Evolutionary conservation across 139 green algal species (phyloP).

Genomic region (Chlamydomonas sphaeroides): DNA sequence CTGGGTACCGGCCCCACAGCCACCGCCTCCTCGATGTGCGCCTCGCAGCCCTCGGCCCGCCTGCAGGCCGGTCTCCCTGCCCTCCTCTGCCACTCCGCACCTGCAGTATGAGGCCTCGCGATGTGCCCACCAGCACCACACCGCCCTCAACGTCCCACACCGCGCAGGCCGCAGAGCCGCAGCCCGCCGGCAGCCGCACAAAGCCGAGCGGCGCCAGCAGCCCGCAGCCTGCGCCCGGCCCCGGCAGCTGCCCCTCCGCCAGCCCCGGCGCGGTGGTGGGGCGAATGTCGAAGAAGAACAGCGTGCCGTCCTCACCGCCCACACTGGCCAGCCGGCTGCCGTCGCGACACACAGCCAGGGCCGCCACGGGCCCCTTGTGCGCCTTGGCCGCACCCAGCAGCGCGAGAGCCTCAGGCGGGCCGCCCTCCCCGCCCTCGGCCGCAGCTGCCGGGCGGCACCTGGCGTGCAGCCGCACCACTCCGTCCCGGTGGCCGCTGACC

Average conservation of each 20-base stretch:
- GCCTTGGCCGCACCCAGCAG: conserved; percentile 66
- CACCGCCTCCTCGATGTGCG: too few species aligned
- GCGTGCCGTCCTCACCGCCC: conserved; percentile 52
- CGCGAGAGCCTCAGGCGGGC: conserved; percentile 57
- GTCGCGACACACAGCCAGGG: conserved; percentile 51
- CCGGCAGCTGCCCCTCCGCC: background rate
- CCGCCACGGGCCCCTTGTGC: conserved; percentile 61
- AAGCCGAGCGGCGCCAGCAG: conserved; percentile 29
- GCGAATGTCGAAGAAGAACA: conserved; percentile 72
- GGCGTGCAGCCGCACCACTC: conserved; percentile 17
- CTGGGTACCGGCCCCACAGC: too few species aligned
- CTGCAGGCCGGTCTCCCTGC: too few species aligned
- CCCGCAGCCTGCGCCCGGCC: background rate
- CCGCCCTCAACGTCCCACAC: conserved; percentile 52
- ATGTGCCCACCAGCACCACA: conserved; percentile 64
- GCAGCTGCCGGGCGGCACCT: background rate
- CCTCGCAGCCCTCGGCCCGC: too few species aligned
- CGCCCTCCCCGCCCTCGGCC: background rate
- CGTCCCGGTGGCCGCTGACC: conserved; percentile 40
- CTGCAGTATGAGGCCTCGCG: conserved; percentile 50
- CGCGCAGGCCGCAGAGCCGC: conserved; percentile 5
- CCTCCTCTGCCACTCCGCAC: too few species aligned
- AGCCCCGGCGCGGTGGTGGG: background rate
- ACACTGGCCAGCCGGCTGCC: conserved; percentile 48
- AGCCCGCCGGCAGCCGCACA: background rate